These are phyloP conservation scores for Mycena olivaceomarginata DNA, from an alignment of 768 basidiomycete species.

Conservation along the genomic window DNA sequence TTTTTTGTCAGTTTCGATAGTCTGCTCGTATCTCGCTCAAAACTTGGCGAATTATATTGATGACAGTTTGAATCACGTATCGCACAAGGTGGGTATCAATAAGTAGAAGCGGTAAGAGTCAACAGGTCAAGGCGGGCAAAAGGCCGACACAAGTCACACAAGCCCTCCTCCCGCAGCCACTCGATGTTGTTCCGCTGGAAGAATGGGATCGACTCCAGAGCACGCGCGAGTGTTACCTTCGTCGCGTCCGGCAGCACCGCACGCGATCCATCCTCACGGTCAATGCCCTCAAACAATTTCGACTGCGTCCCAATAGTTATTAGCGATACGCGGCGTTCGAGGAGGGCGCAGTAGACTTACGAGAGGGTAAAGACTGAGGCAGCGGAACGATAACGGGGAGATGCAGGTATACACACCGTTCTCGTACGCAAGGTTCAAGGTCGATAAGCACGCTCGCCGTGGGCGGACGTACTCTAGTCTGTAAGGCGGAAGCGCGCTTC, in stretches of 20 bases:
- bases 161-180: slow-evolving; percentile 16
- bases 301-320: not conserved
- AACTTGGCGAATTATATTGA: too few species aligned
- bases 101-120: too few species aligned
- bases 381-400: slow-evolving; percentile 11
- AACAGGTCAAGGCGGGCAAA: too few species aligned
- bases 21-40: too few species aligned
- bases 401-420: slow-evolving; percentile 16
- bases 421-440: slow-evolving; percentile 24
- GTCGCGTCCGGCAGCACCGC: slow-evolving; percentile 4
- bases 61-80: too few species aligned
- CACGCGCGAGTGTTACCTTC: slow-evolving; percentile 3
- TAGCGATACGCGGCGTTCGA: not conserved
- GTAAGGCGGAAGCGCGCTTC: not conserved
- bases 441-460: not conserved
- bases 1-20: too few species aligned
- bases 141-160: too few species aligned
- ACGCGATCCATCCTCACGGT: slow-evolving; percentile 3
- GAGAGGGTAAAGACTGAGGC: slow-evolving; percentile 18
- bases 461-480: not conserved
- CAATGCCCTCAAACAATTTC: slow-evolving; percentile 5
- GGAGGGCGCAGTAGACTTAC: not conserved
- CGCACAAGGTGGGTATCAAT: too few species aligned
- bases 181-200: slow-evolving; percentile 16
- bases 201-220: slow-evolving; percentile 7